These are phyloP conservation scores for Quercus tomentella DNA, from an alignment of 331 rosid species.

Conservation along the genomic window DNA sequence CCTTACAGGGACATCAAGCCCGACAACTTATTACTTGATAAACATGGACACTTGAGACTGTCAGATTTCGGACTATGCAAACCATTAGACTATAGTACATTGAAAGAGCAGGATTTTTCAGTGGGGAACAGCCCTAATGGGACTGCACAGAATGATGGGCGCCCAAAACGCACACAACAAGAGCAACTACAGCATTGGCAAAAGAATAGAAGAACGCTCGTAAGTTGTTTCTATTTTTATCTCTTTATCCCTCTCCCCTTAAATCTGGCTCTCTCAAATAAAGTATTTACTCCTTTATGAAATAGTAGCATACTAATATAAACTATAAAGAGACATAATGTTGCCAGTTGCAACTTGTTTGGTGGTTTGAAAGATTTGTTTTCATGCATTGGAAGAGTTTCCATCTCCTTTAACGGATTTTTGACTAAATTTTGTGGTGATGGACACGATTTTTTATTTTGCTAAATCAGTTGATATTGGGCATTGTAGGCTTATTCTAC, in stretches of 20 bases:
- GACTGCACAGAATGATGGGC: slow-evolving; percentile 53
- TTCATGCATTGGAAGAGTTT: neutral
- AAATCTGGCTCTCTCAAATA: neutral
- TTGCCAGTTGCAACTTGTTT: neutral
- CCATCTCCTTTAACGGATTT: neutral
- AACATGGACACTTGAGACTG: slow-evolving; percentile 84
- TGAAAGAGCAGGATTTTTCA: slow-evolving; percentile 76
- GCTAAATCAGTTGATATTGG: slow-evolving; percentile 19
- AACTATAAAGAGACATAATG: neutral
- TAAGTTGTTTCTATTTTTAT: slow-evolving; percentile 31
- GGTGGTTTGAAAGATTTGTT: neutral
- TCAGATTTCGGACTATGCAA: slow-evolving; percentile 99
- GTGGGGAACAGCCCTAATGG: slow-evolving; percentile 51
- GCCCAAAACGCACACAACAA: slow-evolving; percentile 82
- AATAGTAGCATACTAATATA: neutral
- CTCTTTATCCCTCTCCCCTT: neutral
- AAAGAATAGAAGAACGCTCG: slow-evolving; percentile 92
- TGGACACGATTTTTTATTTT: neutral
- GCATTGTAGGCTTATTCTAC: slow-evolving; percentile 92
- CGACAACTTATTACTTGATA: slow-evolving; percentile 92
- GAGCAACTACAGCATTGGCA: slow-evolving; percentile 96
- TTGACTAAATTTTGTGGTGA: neutral
- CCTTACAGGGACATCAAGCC: slow-evolving; percentile 93
- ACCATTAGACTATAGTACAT: slow-evolving; percentile 88
- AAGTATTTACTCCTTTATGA: neutral